Conservation (phyloP, 192 early-diverging fungal genomes). For the Umbelopsis vinacea region DNA sequence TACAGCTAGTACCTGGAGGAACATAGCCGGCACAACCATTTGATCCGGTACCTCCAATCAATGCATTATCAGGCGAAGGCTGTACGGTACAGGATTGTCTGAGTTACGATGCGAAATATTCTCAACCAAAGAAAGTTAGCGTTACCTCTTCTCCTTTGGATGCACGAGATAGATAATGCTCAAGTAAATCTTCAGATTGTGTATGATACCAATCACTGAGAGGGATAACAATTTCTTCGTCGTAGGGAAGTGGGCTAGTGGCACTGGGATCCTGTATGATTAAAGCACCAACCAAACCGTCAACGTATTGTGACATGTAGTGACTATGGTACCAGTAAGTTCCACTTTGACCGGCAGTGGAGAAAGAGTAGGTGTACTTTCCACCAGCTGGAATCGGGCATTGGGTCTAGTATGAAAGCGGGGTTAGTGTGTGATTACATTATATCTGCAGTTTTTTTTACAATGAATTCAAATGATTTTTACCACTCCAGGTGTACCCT, state of each 20-base stretch:
- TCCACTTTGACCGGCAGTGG: constrained; percentile 65
- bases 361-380: constrained; percentile 73
- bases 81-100: constrained; percentile 38
- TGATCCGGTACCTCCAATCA: constrained; percentile 62
- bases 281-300: constrained; percentile 76
- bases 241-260: constrained; percentile 62
- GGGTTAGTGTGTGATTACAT: too few species aligned
- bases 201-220: constrained; percentile 57
- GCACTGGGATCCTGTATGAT: constrained; percentile 67
- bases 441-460: too few species aligned
- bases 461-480: background rate
- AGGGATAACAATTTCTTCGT: constrained; percentile 68
- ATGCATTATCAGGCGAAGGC: constrained; percentile 58
- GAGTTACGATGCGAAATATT: constrained; percentile 55
- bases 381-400: constrained; percentile 65
- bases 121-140: constrained; percentile 56
- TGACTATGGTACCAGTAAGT: constrained; percentile 90
- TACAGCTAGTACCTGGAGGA: constrained; percentile 23
- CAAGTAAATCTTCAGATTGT: constrained; percentile 24
- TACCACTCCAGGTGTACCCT: constrained; percentile 12
- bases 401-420: background rate
- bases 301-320: constrained; percentile 75
- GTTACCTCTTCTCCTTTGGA: constrained; percentile 68
- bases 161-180: constrained; percentile 50
- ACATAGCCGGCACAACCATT: constrained; percentile 38